Conservation (phyloP, 2,329 filamentous ascomycete species). For the Venturia effusa region DNA sequence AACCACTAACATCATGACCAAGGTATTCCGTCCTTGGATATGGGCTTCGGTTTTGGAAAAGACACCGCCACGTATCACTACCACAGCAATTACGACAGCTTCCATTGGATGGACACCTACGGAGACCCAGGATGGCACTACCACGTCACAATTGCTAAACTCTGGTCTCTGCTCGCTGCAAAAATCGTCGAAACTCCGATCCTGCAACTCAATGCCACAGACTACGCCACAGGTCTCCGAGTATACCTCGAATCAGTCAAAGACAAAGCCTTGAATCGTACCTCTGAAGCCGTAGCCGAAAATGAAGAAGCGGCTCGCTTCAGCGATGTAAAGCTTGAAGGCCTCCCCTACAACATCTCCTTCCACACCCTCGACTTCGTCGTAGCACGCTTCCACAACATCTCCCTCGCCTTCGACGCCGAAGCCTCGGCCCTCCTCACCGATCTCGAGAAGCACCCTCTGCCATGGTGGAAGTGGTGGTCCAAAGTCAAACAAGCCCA, state of each 20-base stretch:
- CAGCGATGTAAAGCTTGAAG: conserved; percentile 6
- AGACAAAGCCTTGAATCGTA: conserved; percentile 18
- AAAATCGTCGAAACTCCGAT: conserved; percentile 37
- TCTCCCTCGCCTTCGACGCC: conserved; percentile 40
- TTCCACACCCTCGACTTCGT: conserved; percentile 11
- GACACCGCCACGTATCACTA: conserved; percentile 52
- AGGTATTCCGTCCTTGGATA: conserved; percentile 34
- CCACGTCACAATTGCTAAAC: conserved; percentile 39
- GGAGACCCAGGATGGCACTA: conserved; percentile 56
- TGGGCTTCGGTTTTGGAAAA: conserved; percentile 30
- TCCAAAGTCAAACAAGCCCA: conserved; percentile 53
- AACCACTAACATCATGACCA: neutral
- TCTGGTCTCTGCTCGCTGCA: conserved; percentile 35
- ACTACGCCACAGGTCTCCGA: conserved; percentile 32
- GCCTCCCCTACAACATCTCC: conserved; percentile 8
- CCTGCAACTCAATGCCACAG: conserved; percentile 34
- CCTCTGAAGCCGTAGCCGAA: neutral
- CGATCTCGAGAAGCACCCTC: conserved; percentile 37
- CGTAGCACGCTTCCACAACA: conserved; percentile 37
- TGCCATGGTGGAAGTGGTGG: conserved; percentile 73
- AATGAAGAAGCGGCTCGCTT: conserved; percentile 13
- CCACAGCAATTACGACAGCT: conserved; percentile 76
- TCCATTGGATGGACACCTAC: conserved; percentile 71
- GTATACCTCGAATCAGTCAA: conserved; percentile 34
- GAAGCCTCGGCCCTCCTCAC: conserved; percentile 28